These are phyloP conservation scores for Alternaria tenuissima DNA, from an alignment of 2,329 filamentous ascomycete species.

Conservation along the genomic window DNA sequence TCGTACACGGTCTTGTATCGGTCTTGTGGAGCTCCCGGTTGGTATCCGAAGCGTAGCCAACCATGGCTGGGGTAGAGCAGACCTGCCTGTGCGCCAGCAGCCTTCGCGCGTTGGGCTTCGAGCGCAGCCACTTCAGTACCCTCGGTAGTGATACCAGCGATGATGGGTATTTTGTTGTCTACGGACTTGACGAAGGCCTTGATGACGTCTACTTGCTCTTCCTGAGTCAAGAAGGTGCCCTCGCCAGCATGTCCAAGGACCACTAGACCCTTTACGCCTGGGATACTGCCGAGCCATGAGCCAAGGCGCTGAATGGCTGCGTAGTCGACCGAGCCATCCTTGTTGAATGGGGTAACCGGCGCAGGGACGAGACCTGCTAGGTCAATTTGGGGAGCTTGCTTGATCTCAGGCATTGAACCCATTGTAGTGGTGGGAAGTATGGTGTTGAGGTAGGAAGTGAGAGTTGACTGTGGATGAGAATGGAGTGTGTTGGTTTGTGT, in stretches of 20 bases:
- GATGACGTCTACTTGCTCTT: slow-evolving; percentile 61
- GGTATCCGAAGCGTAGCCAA: slow-evolving; percentile 65
- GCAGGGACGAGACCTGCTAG: slow-evolving; percentile 58
- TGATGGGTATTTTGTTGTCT: slow-evolving; percentile 61
- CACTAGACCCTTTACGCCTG: slow-evolving; percentile 62
- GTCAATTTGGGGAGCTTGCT: too few relatives aligned
- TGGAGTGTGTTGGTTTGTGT: too few relatives aligned
- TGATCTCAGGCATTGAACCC: too few relatives aligned
- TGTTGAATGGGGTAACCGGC: slow-evolving; percentile 62
- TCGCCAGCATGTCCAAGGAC: slow-evolving; percentile 65
- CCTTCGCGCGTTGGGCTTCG: slow-evolving; percentile 61
- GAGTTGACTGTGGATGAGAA: too few relatives aligned
- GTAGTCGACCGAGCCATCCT: slow-evolving; percentile 60
- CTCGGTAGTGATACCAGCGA: slow-evolving; percentile 63
- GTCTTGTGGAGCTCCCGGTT: slow-evolving; percentile 61
- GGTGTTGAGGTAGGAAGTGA: too few relatives aligned
- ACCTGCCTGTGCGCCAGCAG: slow-evolving; percentile 61
- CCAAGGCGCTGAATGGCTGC: slow-evolving; percentile 62
- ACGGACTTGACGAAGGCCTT: slow-evolving; percentile 63
- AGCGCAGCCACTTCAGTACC: slow-evolving; percentile 62
- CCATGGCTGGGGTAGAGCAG: slow-evolving; percentile 63
- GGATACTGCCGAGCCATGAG: slow-evolving; percentile 62
- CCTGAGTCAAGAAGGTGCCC: slow-evolving; percentile 61
- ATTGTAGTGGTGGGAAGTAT: too few relatives aligned
- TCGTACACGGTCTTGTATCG: slow-evolving; percentile 62